Base-by-base conservation (phyloP, 306 rosid species). In the Delonix regia region DNA sequence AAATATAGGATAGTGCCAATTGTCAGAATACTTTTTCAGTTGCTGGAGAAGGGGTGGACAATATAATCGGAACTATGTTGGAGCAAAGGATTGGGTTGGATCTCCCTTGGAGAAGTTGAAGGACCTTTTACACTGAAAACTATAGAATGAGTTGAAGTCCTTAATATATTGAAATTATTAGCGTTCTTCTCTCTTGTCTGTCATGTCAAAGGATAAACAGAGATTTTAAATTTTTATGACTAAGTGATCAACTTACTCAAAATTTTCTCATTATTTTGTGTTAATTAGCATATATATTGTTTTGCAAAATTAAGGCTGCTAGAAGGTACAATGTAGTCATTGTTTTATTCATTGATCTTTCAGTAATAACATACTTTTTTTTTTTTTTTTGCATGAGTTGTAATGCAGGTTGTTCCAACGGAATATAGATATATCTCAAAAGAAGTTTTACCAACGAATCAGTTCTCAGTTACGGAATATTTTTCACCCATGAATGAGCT, bases 391-490 rank as follows among this genome's bases (percentile, higher is more conserved):
- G 15, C 71, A 73, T 74, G 61, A 22, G 14, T 12, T 77, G 71
- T 69, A 33, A 62, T 87, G 91, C 96, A 96, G 99, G 82, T 96
- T 80, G 98, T 96, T 78, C 99, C 98, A 10, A 96, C 99, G 25
- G 98, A 96, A 78, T 93, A 96, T 70, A 87, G 86, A 81, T 96
- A 93, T 73, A 84, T 91, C 78, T 93, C 93, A 30, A 96, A 90
- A 83, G 94, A 93, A 84, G 94, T 96, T 78, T 82, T 96, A 77
- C 91, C 99, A 30, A 96, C 99, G 42, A 96, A 96, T 83, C 99
- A 96, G 79, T 96, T 93, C 85, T 96, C 99, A 10, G 99, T 96
- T 76, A 87, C 99, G 7, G 99, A 96, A 86, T 96, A 96, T 81
- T 96, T 82, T 81, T 96, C 99, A 8, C 93, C 93, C n/a, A 81